These are phyloP conservation scores for Xylariaceae sp. DNA, from an alignment of 2,329 filamentous ascomycete species.

Conservation along the genomic window DNA sequence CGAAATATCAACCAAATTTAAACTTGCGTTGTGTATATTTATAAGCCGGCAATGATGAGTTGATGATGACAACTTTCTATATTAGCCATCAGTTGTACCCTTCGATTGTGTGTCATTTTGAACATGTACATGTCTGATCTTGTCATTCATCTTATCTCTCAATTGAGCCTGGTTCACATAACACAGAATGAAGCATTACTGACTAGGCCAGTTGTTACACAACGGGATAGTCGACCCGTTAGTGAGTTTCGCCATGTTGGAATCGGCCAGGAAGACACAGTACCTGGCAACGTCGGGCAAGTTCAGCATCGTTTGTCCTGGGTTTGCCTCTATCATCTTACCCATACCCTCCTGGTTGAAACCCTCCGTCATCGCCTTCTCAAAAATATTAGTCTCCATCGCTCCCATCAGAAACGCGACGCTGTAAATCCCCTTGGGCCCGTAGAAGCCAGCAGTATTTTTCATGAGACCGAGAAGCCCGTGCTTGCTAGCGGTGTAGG, in stretches of 20 bases:
- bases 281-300: slow-evolving; percentile 38
- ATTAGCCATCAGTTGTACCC: too few species aligned
- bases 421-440: slow-evolving; percentile 50
- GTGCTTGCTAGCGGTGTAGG: slow-evolving; percentile 55
- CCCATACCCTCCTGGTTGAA: slow-evolving; percentile 34
- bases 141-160: too few species aligned
- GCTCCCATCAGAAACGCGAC: slow-evolving; percentile 50
- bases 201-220: slow-evolving; percentile 26
- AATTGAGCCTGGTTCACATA: too few species aligned
- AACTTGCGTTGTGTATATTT: too few species aligned
- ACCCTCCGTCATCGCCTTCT: slow-evolving; percentile 36
- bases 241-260: slow-evolving; percentile 17
- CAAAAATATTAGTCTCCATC: slow-evolving; percentile 56
- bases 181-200: not conserved
- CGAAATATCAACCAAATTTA: too few species aligned
- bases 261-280: slow-evolving; percentile 26
- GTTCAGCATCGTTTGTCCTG: slow-evolving; percentile 30
- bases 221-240: slow-evolving; percentile 23
- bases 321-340: slow-evolving; percentile 25
- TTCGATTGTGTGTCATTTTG: too few species aligned
- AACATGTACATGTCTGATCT: too few species aligned
- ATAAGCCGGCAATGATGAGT: too few species aligned
- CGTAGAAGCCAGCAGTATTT: slow-evolving; percentile 57
- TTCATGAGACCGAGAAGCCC: slow-evolving; percentile 53
- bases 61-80: too few species aligned